These are phyloP conservation scores for Lophium mytilinum DNA, from an alignment of 495 filamentous ascomycete genomes.

Conservation along the genomic window DNA sequence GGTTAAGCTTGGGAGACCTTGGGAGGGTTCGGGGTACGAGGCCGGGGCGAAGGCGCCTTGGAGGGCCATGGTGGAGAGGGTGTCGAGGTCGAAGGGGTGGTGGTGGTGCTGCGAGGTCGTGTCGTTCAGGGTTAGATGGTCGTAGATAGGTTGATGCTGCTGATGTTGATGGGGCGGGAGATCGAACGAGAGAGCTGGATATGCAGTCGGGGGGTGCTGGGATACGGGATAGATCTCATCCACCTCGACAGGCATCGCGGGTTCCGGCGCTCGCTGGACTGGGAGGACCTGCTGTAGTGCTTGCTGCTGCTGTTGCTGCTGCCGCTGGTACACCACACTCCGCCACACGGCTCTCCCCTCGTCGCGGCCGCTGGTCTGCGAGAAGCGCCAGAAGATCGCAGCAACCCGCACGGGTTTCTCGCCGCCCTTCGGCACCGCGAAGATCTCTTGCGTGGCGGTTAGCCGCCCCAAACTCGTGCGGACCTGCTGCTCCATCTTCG, in stretches of 20 bases:
- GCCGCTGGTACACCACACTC: conserved; percentile 5
- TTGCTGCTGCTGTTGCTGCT: not conserved
- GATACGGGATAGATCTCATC: not conserved
- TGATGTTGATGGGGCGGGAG: not conserved
- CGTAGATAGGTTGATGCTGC: conserved; percentile 3
- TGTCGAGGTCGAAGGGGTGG: conserved; percentile 14
- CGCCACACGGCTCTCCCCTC: conserved; percentile 16
- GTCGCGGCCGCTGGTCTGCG: conserved; percentile 2
- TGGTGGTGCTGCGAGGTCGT: not conserved
- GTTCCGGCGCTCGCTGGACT: too few relatives aligned
- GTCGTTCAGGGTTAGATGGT: conserved; percentile 4
- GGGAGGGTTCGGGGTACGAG: conserved; percentile 10
- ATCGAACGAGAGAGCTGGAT: not conserved
- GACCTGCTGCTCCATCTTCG: conserved; percentile 5
- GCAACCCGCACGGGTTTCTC: conserved; percentile 4
- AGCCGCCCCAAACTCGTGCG: conserved; percentile 6
- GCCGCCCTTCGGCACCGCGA: not conserved
- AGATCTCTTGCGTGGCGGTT: conserved; percentile 21
- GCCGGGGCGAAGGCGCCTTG: conserved; percentile 12
- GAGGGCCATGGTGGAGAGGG: conserved; percentile 4
- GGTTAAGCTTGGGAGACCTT: conserved; percentile 4
- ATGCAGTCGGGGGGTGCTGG: conserved; percentile 1
- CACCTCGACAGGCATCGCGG: not conserved
- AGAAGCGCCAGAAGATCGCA: conserved; percentile 19
- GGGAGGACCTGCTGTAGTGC: not conserved